Base-by-base conservation (phyloP, 768 basidiomycete genomes). In the Calocybe gangraenosa region DNA sequence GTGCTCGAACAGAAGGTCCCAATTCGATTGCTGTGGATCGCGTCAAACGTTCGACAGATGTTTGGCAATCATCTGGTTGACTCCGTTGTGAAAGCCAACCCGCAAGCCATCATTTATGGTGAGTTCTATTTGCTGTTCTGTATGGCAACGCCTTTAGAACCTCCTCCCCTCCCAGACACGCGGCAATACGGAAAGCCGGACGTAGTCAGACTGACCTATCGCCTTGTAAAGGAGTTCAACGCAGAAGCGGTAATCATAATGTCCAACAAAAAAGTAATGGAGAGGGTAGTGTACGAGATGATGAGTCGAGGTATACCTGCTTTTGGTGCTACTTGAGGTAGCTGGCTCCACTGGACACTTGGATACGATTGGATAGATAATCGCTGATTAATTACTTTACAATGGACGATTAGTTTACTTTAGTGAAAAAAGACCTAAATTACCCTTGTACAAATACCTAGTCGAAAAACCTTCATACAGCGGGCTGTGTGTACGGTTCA, bases 11-110 rank as follows among this genome's bases (percentile, higher is more conserved):
- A 71, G 49, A 62, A 69, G 15, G 64, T 76, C 5, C 77, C 78
- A 1, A 75, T 76, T 40, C 68, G 73, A 13, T 65, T 81, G 33
- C 66, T 82, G 15, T 81, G 79, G 79, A 79, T 78, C 1, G 72
- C 78, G n/a, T 79, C 78, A 4, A 73, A 80, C 49, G 76, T 79
- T 37, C 70, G 78, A 11, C 64, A 78, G 60, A 82, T 78, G 7
- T 82, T 81, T 55, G 81, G 81, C 23, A 68, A 81, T 56, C 67
- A 77, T 37, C 65, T 82, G 14, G 79, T 81, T 2, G 77, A 81
- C 56, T 57, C 70, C 6, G 74, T 82, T 44, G 58, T 81, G 20
- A 66, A 63, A 19, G 73, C 74, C 1, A 68, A 69, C 19, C 78
- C 78, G n/a, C 72, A 66, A 42, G 77, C 79, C 3, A 75, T 79